A percentile compares a stretch with the other conserved stretches of the same genome.
These are phyloP conservation scores for Microstegium vimineum DNA, from an alignment of 176 grass and related monocot species.

Conservation along the genomic window DNA sequence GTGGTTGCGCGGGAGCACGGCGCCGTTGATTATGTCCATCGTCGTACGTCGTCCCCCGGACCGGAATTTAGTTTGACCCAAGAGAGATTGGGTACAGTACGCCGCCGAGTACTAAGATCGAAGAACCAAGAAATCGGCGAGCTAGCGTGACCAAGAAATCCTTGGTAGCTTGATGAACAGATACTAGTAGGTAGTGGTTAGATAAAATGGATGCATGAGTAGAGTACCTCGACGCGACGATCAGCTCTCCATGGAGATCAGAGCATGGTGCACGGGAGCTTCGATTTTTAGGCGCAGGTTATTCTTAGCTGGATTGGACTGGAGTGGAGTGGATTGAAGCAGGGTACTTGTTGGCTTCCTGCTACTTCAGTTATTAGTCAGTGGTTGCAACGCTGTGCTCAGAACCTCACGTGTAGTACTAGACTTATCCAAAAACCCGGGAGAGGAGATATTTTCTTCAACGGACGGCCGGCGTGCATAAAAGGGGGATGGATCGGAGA, in stretches of 20 bases:
- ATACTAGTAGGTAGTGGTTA: too few species aligned
- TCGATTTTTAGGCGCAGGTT: not conserved
- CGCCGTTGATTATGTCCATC: conserved; percentile 34
- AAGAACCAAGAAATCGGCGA: too few species aligned
- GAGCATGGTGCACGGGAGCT: not conserved
- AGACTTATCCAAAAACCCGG: not conserved
- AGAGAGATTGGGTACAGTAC: not conserved
- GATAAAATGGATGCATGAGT: too few species aligned
- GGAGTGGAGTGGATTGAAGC: not conserved
- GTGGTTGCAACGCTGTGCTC: not conserved
- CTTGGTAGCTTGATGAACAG: too few species aligned
- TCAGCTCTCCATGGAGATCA: not conserved
- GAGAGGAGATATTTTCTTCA: not conserved
- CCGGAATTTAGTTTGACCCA: not conserved
- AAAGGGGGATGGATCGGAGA: not conserved
- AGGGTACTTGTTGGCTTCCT: not conserved
- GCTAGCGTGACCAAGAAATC: too few species aligned
- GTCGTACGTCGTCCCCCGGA: not conserved
- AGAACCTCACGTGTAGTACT: not conserved
- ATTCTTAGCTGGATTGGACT: not conserved
- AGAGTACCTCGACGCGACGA: too few species aligned
- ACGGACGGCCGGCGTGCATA: not conserved
- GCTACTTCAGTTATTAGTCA: not conserved
- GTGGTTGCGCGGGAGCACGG: conserved; percentile 37
- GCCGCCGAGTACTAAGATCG: too few species aligned